phyloP scores from a whole-genome alignment of 768 basidiomycete genomes.

The Paxillus ammoniavirescens region DNA sequence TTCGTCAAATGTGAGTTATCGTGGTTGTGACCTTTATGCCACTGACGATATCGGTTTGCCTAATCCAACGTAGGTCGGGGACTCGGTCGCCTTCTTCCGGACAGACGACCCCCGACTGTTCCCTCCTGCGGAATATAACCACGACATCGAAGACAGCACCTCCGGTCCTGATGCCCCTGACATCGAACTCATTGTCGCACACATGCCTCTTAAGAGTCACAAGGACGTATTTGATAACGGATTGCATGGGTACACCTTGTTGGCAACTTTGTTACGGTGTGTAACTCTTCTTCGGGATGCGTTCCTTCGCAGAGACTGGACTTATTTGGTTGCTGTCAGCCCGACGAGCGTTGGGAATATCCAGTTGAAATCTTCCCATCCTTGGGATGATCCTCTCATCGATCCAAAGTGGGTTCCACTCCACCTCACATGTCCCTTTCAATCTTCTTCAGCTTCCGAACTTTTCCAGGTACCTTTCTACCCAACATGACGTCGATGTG shows the following conservation, averaged over 20 bases:
- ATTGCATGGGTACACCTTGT: constrained; percentile 19
- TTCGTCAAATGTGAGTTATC: constrained; percentile 46
- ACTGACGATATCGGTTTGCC: not conserved
- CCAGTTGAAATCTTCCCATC: constrained; percentile 38
- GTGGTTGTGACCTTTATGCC: not conserved
- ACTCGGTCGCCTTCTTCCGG: constrained; percentile 32
- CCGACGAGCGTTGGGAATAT: constrained; percentile 45
- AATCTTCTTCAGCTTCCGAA: not conserved
- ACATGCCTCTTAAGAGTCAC: not conserved
- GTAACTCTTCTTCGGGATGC: not conserved
- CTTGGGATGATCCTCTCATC: constrained; percentile 41
- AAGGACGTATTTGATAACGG: not conserved
- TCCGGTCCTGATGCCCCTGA: constrained; percentile 31
- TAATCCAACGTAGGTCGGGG: constrained; percentile 22
- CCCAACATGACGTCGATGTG: constrained; percentile 37
- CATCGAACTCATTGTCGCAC: constrained; percentile 24
- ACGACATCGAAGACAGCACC: constrained; percentile 27
- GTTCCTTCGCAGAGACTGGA: not conserved
- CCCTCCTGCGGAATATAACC: constrained; percentile 27
- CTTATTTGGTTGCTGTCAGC: constrained; percentile 19
- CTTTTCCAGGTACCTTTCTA: constrained; percentile 39
- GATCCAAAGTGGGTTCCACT: constrained; percentile 39
- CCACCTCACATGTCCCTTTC: constrained; percentile 14
- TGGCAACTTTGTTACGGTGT: constrained; percentile 24
- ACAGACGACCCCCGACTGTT: constrained; percentile 31